Percentiles rank a stretch among this genome's conserved stretches.
Evolutionary conservation across 495 filamentous ascomycete genomes (phyloP).

Genomic region (Ascodesmis nigricans): DNA sequence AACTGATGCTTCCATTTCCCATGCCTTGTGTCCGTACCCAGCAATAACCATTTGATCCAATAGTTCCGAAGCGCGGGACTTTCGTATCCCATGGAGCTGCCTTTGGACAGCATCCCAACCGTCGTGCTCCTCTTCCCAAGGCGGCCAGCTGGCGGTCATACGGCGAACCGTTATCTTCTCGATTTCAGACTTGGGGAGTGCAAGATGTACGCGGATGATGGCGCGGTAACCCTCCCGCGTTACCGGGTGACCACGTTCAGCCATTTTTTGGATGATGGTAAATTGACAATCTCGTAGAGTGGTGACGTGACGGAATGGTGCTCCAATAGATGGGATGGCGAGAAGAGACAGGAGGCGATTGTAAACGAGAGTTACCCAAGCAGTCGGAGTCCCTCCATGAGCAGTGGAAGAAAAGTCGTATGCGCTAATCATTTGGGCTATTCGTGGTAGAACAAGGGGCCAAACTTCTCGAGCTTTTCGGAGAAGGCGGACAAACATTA

Average conservation of each 20-base stretch:
- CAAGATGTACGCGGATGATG: slow-evolving; percentile 36
- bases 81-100: slow-evolving; percentile 1
- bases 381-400: not conserved
- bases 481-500: slow-evolving; percentile 32
- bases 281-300: slow-evolving; percentile 42
- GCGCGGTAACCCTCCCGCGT: slow-evolving; percentile 41
- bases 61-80: slow-evolving; percentile 35
- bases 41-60: slow-evolving; percentile 40
- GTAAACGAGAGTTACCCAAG: slow-evolving; percentile 13
- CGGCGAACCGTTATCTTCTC: slow-evolving; percentile 38
- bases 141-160: slow-evolving; percentile 45
- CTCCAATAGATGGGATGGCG: slow-evolving; percentile 28
- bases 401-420: slow-evolving; percentile 3
- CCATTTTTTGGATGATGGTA: slow-evolving; percentile 39
- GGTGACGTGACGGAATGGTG: slow-evolving; percentile 29
- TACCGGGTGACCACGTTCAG: slow-evolving; percentile 31
- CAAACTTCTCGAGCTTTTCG: slow-evolving; percentile 35
- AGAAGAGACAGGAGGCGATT: slow-evolving; percentile 36
- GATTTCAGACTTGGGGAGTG: slow-evolving; percentile 35
- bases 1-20: slow-evolving; percentile 36
- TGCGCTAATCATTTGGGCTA: slow-evolving; percentile 7
- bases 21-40: slow-evolving; percentile 32
- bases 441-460: slow-evolving; percentile 26
- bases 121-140: slow-evolving; percentile 44
- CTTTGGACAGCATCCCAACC: slow-evolving; percentile 18